Evolutionary conservation across 1,284 basidiomycete species (phyloP).

Genomic region (Butyriboletus appendiculatus): DNA sequence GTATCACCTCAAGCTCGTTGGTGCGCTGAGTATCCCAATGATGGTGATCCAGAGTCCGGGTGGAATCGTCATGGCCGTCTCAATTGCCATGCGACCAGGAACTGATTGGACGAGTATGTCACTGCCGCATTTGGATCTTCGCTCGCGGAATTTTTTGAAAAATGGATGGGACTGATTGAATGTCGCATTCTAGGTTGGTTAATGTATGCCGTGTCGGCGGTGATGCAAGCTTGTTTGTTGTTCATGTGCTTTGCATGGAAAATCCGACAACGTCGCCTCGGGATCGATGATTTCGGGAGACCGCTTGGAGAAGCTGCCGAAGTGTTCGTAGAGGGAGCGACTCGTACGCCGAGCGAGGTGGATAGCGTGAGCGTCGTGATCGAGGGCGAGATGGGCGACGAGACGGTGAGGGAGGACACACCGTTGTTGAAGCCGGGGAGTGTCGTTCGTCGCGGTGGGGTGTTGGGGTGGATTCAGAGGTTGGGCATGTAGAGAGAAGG

Average conservation of each 20-base stretch:
- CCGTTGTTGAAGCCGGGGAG: conserved; percentile 30
- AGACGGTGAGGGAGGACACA: conserved; percentile 19
- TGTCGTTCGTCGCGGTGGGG: conserved; percentile 21
- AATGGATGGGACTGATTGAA: not conserved
- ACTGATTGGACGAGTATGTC: conserved; percentile 85
- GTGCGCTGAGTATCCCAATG: conserved; percentile 90
- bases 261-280: conserved; percentile 67
- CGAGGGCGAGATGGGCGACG: conserved; percentile 21
- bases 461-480: conserved; percentile 30
- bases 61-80: conserved; percentile 84
- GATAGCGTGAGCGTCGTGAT: conserved; percentile 21
- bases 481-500: conserved; percentile 22
- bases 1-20: conserved; percentile 78
- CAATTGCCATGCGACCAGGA: conserved; percentile 65
- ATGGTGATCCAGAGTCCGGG: conserved; percentile 97
- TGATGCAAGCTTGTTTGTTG: conserved; percentile 84
- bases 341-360: conserved; percentile 10
- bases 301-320: conserved; percentile 41
- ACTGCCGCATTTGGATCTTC: not conserved
- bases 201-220: conserved; percentile 82
- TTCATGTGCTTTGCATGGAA: conserved; percentile 83
- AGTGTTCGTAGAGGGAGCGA: not conserved
- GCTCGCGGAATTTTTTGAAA: not conserved
- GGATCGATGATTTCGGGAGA: conserved; percentile 93
- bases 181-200: conserved; percentile 61